Percentiles rank a stretch among this genome's conserved stretches.
Evolutionary conservation across 2,329 filamentous ascomycete genomes (phyloP).

Genomic region (Cladosporium sp.): DNA sequence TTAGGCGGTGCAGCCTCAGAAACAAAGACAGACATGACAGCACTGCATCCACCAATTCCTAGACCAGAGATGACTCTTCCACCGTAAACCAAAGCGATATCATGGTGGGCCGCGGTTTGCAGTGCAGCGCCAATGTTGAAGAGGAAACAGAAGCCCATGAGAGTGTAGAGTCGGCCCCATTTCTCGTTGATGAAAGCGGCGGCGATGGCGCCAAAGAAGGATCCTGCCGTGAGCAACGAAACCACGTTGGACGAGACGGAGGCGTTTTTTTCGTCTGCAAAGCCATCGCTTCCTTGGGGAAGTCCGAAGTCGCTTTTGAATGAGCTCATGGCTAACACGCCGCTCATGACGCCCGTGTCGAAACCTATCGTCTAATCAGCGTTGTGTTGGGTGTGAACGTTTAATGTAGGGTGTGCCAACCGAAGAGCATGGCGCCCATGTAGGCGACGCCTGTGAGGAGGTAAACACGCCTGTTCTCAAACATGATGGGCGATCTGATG

Average conservation of each 20-base stretch:
- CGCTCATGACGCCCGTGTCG: constrained; percentile 63
- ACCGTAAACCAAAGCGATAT: constrained; percentile 51
- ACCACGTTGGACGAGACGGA: constrained; percentile 62
- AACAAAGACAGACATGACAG: constrained; percentile 56
- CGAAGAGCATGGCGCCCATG: constrained; percentile 41
- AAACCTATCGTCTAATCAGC: constrained; percentile 29
- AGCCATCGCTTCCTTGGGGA: constrained; percentile 46
- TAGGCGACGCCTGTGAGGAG: constrained; percentile 42
- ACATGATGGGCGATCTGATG: constrained; percentile 18
- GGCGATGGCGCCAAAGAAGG: constrained; percentile 59
- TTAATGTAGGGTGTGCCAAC: constrained; percentile 21
- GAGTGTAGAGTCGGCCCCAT: constrained; percentile 50
- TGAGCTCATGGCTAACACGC: constrained; percentile 55
- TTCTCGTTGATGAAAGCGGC: constrained; percentile 51
- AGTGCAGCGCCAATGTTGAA: constrained; percentile 60
- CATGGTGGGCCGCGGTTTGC: constrained; percentile 56
- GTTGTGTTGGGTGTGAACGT: neutral
- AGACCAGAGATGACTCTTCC: constrained; percentile 51
- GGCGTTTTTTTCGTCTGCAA: constrained; percentile 39
- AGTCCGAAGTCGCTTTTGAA: constrained; percentile 42
- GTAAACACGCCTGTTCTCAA: constrained; percentile 43
- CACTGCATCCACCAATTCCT: constrained; percentile 48
- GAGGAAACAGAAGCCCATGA: constrained; percentile 53
- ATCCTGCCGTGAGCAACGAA: constrained; percentile 63
- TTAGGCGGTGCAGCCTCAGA: constrained; percentile 55